Conservation (phyloP, 2,329 filamentous ascomycete species). For the Aureobasidium zeae region DNA sequence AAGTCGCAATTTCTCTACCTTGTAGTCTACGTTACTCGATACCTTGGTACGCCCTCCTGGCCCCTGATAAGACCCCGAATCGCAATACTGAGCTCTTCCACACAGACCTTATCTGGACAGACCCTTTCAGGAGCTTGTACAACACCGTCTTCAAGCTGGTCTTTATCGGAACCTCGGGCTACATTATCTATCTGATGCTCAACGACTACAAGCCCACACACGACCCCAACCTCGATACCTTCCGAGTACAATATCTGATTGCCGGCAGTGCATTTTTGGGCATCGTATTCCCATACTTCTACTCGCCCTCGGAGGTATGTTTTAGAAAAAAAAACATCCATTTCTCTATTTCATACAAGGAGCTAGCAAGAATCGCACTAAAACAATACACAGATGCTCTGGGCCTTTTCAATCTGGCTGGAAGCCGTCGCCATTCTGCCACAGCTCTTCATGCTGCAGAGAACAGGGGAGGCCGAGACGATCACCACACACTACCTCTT, state of each 20-base stretch:
- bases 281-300: constrained; percentile 75
- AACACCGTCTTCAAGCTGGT: constrained; percentile 93
- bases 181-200: constrained; percentile 97
- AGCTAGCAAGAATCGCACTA: constrained; percentile 1
- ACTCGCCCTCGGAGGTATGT: constrained; percentile 54
- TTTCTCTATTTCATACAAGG: too few species aligned
- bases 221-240: constrained; percentile 93
- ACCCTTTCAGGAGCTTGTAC: constrained; percentile 57
- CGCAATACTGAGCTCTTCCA: constrained; percentile 34
- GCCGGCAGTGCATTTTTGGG: constrained; percentile 70
- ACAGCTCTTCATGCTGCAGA: constrained; percentile 95
- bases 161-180: constrained; percentile 81
- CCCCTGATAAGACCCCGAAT: background rate
- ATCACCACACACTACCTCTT: constrained; percentile 98
- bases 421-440: constrained; percentile 94
- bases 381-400: constrained; percentile 55
- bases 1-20: constrained; percentile 96
- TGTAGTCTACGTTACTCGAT: constrained; percentile 86
- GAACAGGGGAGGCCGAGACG: constrained; percentile 97
- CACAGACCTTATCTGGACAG: constrained; percentile 65
- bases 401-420: constrained; percentile 98
- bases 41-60: constrained; percentile 47
- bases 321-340: background rate
- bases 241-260: constrained; percentile 90
- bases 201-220: constrained; percentile 96